These are phyloP conservation scores for Nitzschia inconspicua DNA, from an alignment of 108 stramenopile genomes.

Conservation along the genomic window DNA sequence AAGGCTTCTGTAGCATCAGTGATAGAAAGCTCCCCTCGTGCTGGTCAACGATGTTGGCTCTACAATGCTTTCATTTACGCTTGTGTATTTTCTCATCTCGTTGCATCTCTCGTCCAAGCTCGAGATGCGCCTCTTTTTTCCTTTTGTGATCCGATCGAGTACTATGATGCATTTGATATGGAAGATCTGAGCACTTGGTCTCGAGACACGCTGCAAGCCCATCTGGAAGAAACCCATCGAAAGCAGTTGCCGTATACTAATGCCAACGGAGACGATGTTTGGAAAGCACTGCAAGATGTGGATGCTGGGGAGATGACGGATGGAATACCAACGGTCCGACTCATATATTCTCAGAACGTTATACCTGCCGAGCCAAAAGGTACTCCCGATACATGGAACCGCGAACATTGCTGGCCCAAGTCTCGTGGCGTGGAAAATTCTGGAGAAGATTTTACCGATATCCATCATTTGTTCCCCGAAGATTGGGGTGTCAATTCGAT, in stretches of 20 bases:
- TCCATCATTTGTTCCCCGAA: constrained; percentile 60
- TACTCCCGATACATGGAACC: constrained; percentile 58
- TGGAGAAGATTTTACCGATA: constrained; percentile 57
- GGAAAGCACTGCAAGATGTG: constrained; percentile 59
- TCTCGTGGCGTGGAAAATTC: constrained; percentile 41
- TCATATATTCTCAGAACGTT: constrained; percentile 38
- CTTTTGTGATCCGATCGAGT: neutral
- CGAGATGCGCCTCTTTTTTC: neutral
- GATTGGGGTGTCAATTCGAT: constrained; percentile 68
- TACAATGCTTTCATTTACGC: too few relatives aligned
- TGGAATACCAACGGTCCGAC: constrained; percentile 25
- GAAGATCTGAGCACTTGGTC: neutral
- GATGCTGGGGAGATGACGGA: constrained; percentile 33
- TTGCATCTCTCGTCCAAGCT: too few relatives aligned
- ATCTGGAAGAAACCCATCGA: constrained; percentile 42
- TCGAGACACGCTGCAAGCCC: constrained; percentile 13
- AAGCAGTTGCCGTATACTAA: constrained; percentile 50
- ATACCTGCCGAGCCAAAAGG: constrained; percentile 35
- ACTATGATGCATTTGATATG: neutral
- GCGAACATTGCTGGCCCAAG: constrained; percentile 78
- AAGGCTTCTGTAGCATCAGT: too few relatives aligned
- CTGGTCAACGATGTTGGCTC: too few relatives aligned
- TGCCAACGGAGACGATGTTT: constrained; percentile 34
- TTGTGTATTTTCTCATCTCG: too few relatives aligned
- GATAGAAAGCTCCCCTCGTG: too few relatives aligned